Evolutionary conservation across 768 basidiomycete species (phyloP).

Genomic region (Leccinellum rugosiceps): DNA sequence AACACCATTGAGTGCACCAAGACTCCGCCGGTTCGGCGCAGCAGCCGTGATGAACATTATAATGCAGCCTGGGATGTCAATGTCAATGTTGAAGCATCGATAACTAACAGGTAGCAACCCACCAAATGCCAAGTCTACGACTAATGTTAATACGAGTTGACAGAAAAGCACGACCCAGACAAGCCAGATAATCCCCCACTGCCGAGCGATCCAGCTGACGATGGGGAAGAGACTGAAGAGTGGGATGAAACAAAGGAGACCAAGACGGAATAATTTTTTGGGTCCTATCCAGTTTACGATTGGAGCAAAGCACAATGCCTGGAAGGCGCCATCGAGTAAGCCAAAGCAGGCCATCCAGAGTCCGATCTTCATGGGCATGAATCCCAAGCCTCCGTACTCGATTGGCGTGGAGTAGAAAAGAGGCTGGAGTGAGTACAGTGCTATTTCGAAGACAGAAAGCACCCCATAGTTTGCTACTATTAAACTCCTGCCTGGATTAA

Average conservation of each 20-base stretch:
- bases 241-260: slow-evolving; percentile 27
- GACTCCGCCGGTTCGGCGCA: slow-evolving; percentile 60
- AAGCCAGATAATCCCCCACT: slow-evolving; percentile 18
- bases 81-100: background rate
- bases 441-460: slow-evolving; percentile 36
- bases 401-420: slow-evolving; percentile 40
- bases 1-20: slow-evolving; percentile 68
- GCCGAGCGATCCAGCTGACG: slow-evolving; percentile 23
- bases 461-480: slow-evolving; percentile 38
- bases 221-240: slow-evolving; percentile 32
- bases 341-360: slow-evolving; percentile 35
- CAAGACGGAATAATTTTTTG: slow-evolving; percentile 28
- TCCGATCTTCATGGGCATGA: slow-evolving; percentile 37
- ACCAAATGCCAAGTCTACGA: slow-evolving; percentile 34
- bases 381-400: slow-evolving; percentile 35
- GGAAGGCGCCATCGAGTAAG: slow-evolving; percentile 29
- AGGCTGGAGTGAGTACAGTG: slow-evolving; percentile 34
- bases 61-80: slow-evolving; percentile 47
- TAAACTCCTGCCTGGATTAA: slow-evolving; percentile 27
- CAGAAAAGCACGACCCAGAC: slow-evolving; percentile 28
- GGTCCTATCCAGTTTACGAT: slow-evolving; percentile 31
- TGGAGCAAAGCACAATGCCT: slow-evolving; percentile 33
- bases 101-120: background rate
- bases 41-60: slow-evolving; percentile 68
- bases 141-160: slow-evolving; percentile 20